A percentile compares a stretch with the other conserved stretches of the same genome.
Conservation (phyloP, 805 yeast genomes). For the Starmerella tilneyi region DNA sequence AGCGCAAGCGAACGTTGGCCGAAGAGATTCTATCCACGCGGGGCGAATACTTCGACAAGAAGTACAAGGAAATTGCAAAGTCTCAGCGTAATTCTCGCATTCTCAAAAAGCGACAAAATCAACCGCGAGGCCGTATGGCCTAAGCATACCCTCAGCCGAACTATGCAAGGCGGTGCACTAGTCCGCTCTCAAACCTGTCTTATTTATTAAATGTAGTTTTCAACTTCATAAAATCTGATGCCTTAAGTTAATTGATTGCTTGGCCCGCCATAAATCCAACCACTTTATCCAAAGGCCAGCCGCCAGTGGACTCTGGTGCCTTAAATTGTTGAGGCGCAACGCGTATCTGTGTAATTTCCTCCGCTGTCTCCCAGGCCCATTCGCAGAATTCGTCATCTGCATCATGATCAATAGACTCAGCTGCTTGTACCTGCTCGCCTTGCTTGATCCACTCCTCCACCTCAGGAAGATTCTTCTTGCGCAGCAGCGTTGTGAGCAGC, state of each 20-base stretch:
- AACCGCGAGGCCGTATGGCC: constrained; percentile 22
- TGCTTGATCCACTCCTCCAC: constrained; percentile 72
- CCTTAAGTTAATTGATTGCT: constrained; percentile 3
- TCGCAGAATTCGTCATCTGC: constrained; percentile 49
- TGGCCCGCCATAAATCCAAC: constrained; percentile 23
- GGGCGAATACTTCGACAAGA: constrained; percentile 72
- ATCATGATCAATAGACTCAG: constrained; percentile 30
- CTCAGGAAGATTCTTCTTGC: constrained; percentile 85
- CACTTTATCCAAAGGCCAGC: constrained; percentile 22
- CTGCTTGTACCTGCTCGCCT: constrained; percentile 25
- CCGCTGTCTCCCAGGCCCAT: constrained; percentile 53
- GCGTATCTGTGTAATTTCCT: constrained; percentile 36
- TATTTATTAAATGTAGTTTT: too few relatives aligned
- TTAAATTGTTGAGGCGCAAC: constrained; percentile 23
- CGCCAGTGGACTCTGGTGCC: constrained; percentile 14
- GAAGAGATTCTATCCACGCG: constrained; percentile 59
- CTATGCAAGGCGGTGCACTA: too few relatives aligned
- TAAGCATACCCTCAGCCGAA: background rate
- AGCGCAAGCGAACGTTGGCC: constrained; percentile 67
- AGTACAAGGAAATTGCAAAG: constrained; percentile 68
- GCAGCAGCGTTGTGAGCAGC: constrained; percentile 65
- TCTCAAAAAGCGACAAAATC: constrained; percentile 39
- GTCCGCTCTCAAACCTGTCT: too few relatives aligned
- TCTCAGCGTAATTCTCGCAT: constrained; percentile 50
- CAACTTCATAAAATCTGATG: background rate